These are phyloP conservation scores for Ceratobasidium sp. DNA, from an alignment of 1,284 basidiomycete species.

Conservation along the genomic window DNA sequence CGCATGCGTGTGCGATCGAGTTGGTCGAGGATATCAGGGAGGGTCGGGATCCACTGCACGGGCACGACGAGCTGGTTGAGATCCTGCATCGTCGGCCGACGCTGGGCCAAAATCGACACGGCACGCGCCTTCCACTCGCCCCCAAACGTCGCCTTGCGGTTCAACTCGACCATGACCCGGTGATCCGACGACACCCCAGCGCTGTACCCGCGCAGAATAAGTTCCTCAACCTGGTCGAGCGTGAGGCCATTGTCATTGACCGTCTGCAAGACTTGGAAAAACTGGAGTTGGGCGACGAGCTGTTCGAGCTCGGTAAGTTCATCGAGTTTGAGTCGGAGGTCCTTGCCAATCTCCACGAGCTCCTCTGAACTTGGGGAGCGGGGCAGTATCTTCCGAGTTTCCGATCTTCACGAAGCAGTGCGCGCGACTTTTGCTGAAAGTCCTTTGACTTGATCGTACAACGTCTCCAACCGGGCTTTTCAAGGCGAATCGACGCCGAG, in stretches of 20 bases:
- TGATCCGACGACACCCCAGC: conserved; percentile 71
- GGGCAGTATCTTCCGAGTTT: conserved; percentile 19
- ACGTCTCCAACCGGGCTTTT: conserved; percentile 61
- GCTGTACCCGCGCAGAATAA: conserved; percentile 67
- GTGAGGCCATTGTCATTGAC: conserved; percentile 62
- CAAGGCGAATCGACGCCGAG: conserved; percentile 84
- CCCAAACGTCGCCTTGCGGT: conserved; percentile 64
- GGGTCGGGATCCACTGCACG: conserved; percentile 66
- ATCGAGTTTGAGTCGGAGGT: conserved; percentile 61
- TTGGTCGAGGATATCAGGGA: conserved; percentile 64
- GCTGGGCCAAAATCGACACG: conserved; percentile 64
- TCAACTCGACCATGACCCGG: conserved; percentile 63
- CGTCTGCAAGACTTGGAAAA: conserved; percentile 71
- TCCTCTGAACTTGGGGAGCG: conserved; percentile 24
- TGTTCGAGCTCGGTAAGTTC: conserved; percentile 77
- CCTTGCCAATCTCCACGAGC: conserved; percentile 29
- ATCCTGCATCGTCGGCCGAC: conserved; percentile 72
- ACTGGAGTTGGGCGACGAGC: conserved; percentile 73
- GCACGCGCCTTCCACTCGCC: conserved; percentile 74
- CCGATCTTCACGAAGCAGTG: conserved; percentile 12
- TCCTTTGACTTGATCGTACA: conserved; percentile 72
- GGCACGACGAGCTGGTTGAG: conserved; percentile 69
- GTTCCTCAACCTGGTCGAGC: conserved; percentile 71
- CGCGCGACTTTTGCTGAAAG: conserved; percentile 50
- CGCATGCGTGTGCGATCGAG: conserved; percentile 65